A percentile compares a stretch with the other conserved stretches of the same genome.
phyloP scores from a whole-genome alignment of 306 rosid species.

The Quercus dentata region DNA sequence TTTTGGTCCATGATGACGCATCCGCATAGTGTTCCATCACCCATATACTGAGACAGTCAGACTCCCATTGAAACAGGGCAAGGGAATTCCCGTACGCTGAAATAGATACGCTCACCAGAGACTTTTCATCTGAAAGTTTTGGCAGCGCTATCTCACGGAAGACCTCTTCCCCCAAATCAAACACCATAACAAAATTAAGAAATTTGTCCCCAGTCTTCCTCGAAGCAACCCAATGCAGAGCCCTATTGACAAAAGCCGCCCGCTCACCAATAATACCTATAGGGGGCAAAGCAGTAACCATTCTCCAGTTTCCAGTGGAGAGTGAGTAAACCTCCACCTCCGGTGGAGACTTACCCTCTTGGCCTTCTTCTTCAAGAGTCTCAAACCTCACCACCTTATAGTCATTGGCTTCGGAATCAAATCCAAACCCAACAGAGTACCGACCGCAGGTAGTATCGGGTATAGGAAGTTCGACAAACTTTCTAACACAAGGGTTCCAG shows the following conservation, averaged over 20 bases:
- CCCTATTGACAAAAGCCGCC: neutral
- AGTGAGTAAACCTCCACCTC: neutral
- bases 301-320: neutral
- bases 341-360: no score
- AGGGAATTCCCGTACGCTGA: neutral
- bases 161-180: neutral
- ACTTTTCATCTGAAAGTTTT: neutral
- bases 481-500: slow-evolving; percentile 10
- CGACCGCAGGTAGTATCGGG: neutral
- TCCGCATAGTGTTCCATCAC: no score
- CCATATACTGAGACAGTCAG: no score
- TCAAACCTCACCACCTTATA: neutral
- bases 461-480: neutral
- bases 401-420: slow-evolving; percentile 1
- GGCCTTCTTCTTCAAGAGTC: neutral
- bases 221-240: neutral
- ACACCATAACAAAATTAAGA: neutral
- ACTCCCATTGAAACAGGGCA: neutral
- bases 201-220: neutral
- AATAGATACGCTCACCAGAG: neutral
- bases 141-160: neutral
- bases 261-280: neutral
- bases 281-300: neutral
- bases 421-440: neutral
- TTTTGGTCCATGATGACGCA: no score